Base-by-base conservation (phyloP, 805 yeast genomes). In the Candida endomychidarum region DNA sequence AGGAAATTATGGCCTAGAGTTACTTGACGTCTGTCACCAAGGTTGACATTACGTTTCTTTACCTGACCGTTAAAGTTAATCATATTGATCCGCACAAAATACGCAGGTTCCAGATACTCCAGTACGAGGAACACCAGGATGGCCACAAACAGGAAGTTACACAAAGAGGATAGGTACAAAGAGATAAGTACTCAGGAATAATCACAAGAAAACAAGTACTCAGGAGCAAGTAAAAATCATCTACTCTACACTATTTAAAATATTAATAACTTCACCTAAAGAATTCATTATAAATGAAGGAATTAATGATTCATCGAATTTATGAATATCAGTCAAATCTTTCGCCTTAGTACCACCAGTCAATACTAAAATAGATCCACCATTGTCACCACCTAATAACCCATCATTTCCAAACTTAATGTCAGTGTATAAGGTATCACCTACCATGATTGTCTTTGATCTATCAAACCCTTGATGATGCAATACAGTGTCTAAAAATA, bases 31-130 rank as follows among this genome's bases (percentile, higher is more conserved):
- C 70, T 47, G 57, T 83, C 65, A 53, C 91, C 74, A 50, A 78
- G 70, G 66, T 91, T 85, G 46, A 84, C 77, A 38, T 75, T 75
- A 25, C 84, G 66, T 38, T 79, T 67, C 46, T 78, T 73, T 14
- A 79, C 67, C 49, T 78, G 81, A 4, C 95, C 95, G 8, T 80
- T 75, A 63, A 86, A 86, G 63, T 81, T 80, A 28, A 69, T 40
- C 74, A 70, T 70, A 28, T 14, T 30, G n/a, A 12, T 10, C 18
- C n/a, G 26, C 26, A 24, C n/a, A 8, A 24, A 8, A 24, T 23
- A 9, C 11, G 25, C 25, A n/a, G n/a, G n/a, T n/a, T n/a, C n/a
- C n/a, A n/a, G n/a, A n/a, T n/a, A n/a, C n/a, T n/a, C n/a, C n/a
- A n/a, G n/a, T n/a, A n/a, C n/a, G n/a, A n/a, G n/a, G n/a, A n/a